Conservation (phyloP, 306 rosid species). For the Prunus campanulata region DNA sequence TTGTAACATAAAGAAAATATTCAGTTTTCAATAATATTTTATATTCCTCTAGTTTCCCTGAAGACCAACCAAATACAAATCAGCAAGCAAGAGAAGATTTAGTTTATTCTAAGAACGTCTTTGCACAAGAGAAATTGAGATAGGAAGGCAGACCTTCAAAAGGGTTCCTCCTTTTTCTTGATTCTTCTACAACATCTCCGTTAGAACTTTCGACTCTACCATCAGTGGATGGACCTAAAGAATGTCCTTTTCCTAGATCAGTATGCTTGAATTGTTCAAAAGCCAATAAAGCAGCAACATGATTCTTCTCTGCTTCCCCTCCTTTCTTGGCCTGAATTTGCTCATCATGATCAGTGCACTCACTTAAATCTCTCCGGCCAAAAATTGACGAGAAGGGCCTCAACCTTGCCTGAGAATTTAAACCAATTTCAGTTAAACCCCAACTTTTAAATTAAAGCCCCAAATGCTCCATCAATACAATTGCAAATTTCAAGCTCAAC, state of each 20-base stretch:
- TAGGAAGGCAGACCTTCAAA: constrained; percentile 48
- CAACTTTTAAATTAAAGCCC: not conserved
- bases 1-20: not conserved
- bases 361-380: constrained; percentile 30
- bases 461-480: not conserved
- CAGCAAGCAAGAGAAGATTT: not conserved
- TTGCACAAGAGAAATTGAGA: constrained; percentile 9
- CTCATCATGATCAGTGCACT: constrained; percentile 11
- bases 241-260: constrained; percentile 33
- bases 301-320: constrained; percentile 32
- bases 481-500: no score
- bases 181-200: constrained; percentile 30
- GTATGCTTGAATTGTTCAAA: constrained; percentile 61
- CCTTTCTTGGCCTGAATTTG: constrained; percentile 26
- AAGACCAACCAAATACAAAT: constrained; percentile 4
- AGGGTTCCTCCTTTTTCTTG: constrained; percentile 62
- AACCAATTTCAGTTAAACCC: not conserved
- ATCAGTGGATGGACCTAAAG: constrained; percentile 22
- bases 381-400: constrained; percentile 65
- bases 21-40: not conserved
- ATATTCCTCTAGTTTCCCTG: no score
- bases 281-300: constrained; percentile 37
- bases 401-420: constrained; percentile 51
- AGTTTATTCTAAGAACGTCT: not conserved
- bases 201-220: constrained; percentile 38